A percentile compares a stretch with the other conserved stretches of the same genome.
phyloP scores from a whole-genome alignment of 768 basidiomycete species.

The Podaxis sp. region DNA sequence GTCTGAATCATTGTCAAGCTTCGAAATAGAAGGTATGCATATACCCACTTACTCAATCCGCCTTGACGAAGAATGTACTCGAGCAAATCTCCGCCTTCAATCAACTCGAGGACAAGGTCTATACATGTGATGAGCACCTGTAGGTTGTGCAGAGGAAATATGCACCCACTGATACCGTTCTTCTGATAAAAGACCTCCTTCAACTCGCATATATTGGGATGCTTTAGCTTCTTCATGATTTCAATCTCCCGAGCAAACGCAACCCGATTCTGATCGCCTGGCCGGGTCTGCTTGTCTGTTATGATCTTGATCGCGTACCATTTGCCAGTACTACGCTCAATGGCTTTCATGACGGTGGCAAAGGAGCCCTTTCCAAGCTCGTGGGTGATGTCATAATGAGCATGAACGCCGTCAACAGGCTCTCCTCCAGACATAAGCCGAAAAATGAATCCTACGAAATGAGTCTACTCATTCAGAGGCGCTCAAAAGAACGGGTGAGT shows the following conservation, averaged over 20 bases:
- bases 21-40: not conserved
- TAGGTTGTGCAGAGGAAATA: constrained; percentile 13
- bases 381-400: constrained; percentile 57
- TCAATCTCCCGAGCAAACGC: constrained; percentile 68
- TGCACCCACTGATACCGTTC: constrained; percentile 48
- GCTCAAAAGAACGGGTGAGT: not conserved
- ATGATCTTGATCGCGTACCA: constrained; percentile 91
- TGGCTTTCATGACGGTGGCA: constrained; percentile 83
- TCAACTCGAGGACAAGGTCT: constrained; percentile 82
- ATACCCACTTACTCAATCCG: constrained; percentile 51
- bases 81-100: constrained; percentile 86
- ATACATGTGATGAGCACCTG: constrained; percentile 13
- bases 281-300: constrained; percentile 35
- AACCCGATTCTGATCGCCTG: constrained; percentile 24
- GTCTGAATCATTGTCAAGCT: constrained; percentile 23
- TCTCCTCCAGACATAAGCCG: constrained; percentile 53
- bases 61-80: constrained; percentile 64
- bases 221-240: constrained; percentile 72
- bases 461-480: not conserved
- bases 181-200: constrained; percentile 73
- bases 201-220: constrained; percentile 79
- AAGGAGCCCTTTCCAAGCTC: constrained; percentile 91
- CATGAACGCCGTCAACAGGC: constrained; percentile 51
- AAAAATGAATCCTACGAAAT: constrained; percentile 60
- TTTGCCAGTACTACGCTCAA: constrained; percentile 63